Evolutionary conservation across 768 basidiomycete genomes (phyloP).

Genomic region (Lactarius psammicola): DNA sequence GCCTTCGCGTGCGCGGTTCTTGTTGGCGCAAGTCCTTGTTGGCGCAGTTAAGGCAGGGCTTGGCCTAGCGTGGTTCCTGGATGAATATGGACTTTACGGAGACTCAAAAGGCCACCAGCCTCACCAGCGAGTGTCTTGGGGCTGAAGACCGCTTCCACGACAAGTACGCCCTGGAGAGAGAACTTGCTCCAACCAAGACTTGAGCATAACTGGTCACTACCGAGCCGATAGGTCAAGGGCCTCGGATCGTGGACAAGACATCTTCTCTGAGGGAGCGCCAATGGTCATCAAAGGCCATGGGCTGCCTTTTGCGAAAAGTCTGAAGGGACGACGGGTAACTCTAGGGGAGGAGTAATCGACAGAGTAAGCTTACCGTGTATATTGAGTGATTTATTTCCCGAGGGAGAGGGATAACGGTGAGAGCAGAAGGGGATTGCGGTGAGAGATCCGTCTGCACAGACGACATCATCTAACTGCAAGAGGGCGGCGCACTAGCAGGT

Average conservation of each 20-base stretch:
- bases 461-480: background rate
- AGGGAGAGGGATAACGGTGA: background rate
- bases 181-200: background rate
- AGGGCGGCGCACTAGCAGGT: background rate
- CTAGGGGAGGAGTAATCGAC: background rate
- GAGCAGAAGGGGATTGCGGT: background rate
- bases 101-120: background rate
- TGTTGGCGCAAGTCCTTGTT: too few relatives aligned
- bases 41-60: background rate
- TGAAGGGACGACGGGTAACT: background rate
- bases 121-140: background rate
- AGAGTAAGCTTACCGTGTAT: background rate
- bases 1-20: background rate
- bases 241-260: background rate
- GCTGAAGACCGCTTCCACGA: background rate
- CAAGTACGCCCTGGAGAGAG: background rate
- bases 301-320: background rate
- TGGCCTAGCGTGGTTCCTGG: background rate
- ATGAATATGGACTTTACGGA: background rate
- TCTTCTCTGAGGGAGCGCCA: background rate
- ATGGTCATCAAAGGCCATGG: background rate
- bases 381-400: background rate
- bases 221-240: background rate
- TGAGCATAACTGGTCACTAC: background rate
- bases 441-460: background rate